These are phyloP conservation scores for Plasmodium cynomolgi DNA, from an alignment of 169 alveolate genomes.

Conservation along the genomic window DNA sequence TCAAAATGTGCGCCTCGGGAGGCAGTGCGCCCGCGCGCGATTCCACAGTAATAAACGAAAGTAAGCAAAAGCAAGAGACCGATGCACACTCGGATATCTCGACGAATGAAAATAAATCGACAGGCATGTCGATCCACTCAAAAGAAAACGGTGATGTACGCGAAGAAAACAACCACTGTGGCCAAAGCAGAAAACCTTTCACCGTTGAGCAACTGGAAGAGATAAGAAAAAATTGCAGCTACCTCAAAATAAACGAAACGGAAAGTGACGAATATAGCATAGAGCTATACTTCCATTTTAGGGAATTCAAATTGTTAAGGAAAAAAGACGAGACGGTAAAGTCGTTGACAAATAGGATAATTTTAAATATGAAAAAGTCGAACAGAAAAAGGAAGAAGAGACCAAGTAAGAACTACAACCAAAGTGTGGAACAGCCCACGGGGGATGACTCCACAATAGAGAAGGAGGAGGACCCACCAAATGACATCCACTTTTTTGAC, in stretches of 20 bases:
- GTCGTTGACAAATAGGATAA: constrained; percentile 51
- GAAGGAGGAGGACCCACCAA: background rate
- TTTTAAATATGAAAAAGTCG: constrained; percentile 43
- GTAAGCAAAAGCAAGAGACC: background rate
- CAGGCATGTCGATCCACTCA: background rate
- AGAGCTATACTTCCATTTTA: constrained; percentile 43
- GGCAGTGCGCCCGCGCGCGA: background rate
- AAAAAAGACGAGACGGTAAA: constrained; percentile 53
- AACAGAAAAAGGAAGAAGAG: constrained; percentile 18
- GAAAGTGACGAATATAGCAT: constrained; percentile 61
- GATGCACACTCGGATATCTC: background rate
- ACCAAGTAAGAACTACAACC: background rate
- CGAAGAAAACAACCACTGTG: background rate
- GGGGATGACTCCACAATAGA: background rate
- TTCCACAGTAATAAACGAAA: background rate
- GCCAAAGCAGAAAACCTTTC: background rate
- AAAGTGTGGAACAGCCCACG: background rate
- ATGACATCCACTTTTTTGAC: constrained; percentile 21
- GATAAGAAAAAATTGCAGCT: constrained; percentile 12
- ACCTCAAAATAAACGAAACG: constrained; percentile 34
- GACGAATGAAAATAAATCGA: background rate
- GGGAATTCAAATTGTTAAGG: constrained; percentile 62
- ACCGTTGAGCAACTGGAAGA: constrained; percentile 27
- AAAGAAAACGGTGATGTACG: background rate
- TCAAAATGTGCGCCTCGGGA: background rate